phyloP scores from a whole-genome alignment of 2,329 filamentous ascomycete species.

The Fusarium paranaense region DNA sequence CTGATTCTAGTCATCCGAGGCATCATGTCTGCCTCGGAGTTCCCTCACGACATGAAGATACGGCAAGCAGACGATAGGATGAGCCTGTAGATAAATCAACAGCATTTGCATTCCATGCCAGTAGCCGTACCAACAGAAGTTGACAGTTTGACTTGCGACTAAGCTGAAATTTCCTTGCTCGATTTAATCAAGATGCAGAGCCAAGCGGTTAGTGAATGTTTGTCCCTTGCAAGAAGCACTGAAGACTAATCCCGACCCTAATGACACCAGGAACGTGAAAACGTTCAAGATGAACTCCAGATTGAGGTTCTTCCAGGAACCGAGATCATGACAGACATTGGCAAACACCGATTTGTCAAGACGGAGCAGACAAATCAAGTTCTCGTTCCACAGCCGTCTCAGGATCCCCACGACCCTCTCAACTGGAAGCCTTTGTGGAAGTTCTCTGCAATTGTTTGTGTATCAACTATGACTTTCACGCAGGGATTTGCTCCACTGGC shows the following conservation, averaged over 20 bases:
- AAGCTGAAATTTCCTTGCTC: background rate
- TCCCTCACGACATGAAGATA: background rate
- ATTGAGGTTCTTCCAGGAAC: slow-evolving; percentile 33
- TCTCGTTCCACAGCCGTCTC: slow-evolving; percentile 25
- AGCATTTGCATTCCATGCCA: background rate
- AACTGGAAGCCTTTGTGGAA: background rate
- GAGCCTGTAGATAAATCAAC: background rate
- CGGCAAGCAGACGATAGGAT: background rate
- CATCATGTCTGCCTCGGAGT: background rate
- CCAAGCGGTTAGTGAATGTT: background rate
- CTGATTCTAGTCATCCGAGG: background rate
- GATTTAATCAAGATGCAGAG: background rate
- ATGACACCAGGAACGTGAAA: background rate
- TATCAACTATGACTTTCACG: background rate
- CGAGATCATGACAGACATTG: slow-evolving; percentile 34
- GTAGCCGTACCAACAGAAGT: background rate
- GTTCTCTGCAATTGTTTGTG: background rate
- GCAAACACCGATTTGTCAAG: slow-evolving; percentile 27
- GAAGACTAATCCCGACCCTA: background rate
- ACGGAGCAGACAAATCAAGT: slow-evolving; percentile 18
- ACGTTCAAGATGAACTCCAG: slow-evolving; percentile 30
- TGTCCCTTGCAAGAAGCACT: background rate
- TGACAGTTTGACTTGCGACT: background rate
- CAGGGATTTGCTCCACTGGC: background rate
- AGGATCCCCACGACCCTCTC: background rate